These are phyloP conservation scores for Coniochaeta prunicola DNA, from an alignment of 2,329 filamentous ascomycete species.

Conservation along the genomic window DNA sequence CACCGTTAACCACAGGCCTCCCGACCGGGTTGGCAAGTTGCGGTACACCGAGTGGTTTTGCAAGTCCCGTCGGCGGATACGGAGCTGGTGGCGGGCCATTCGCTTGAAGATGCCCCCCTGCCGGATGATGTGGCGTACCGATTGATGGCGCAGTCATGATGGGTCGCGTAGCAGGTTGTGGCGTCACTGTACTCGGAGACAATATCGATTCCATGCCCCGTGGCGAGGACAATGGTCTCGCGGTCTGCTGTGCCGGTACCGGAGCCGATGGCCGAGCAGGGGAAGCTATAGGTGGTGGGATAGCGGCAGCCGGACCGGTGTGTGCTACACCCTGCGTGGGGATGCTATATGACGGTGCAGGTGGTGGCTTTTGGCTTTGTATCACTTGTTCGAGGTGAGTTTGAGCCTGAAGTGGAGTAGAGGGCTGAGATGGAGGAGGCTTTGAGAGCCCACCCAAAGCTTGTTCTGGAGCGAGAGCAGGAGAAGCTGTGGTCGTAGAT, in stretches of 20 bases:
- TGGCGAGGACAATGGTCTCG: conserved; percentile 16
- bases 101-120: background rate
- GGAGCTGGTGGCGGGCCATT: background rate
- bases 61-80: background rate
- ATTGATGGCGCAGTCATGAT: background rate
- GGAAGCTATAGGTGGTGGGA: background rate
- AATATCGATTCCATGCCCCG: conserved; percentile 21
- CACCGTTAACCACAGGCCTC: conserved; percentile 9
- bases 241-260: background rate
- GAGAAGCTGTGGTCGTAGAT: conserved; percentile 13
- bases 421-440: conserved; percentile 6
- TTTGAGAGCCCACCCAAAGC: conserved; percentile 10
- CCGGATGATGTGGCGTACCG: background rate
- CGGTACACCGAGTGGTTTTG: background rate
- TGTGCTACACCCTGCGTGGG: conserved; percentile 4
- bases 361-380: conserved; percentile 9
- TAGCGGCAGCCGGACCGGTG: conserved; percentile 4
- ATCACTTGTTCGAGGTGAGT: conserved; percentile 5
- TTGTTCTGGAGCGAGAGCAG: conserved; percentile 13
- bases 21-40: conserved; percentile 4
- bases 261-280: background rate
- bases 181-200: conserved; percentile 11
- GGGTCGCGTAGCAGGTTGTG: background rate
- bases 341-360: conserved; percentile 3
- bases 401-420: conserved; percentile 10